phyloP scores from a whole-genome alignment of 2,329 filamentous ascomycete species.

The Colletotrichum sp. region DNA sequence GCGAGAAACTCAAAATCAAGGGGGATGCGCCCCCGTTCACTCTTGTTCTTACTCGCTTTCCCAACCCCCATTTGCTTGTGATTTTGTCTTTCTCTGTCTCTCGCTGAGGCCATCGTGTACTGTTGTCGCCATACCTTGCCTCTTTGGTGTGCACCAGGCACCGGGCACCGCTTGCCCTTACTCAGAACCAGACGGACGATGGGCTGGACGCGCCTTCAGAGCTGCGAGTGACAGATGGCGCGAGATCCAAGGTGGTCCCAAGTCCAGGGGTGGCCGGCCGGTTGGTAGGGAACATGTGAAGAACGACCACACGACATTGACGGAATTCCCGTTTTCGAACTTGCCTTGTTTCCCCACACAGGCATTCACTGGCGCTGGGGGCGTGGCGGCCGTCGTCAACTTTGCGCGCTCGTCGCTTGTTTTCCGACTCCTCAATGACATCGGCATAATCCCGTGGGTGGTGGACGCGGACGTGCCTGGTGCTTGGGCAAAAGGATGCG shows the following conservation, averaged over 20 bases:
- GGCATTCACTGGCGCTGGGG: background rate
- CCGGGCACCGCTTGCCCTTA: background rate
- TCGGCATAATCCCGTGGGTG: slow-evolving; percentile 4
- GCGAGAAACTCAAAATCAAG: slow-evolving; percentile 3
- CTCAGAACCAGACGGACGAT: background rate
- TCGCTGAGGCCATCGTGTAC: background rate
- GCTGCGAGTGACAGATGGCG: background rate
- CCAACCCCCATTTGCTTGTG: slow-evolving; percentile 11
- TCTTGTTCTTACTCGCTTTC: background rate
- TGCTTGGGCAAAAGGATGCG: background rate
- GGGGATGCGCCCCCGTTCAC: background rate
- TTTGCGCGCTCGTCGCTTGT: background rate
- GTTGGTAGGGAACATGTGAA: slow-evolving; percentile 16
- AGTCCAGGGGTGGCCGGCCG: background rate
- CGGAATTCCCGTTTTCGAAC: slow-evolving; percentile 4
- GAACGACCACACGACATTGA: slow-evolving; percentile 2
- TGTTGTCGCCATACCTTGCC: background rate
- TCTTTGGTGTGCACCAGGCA: background rate
- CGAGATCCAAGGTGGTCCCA: background rate
- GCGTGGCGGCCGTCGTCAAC: background rate
- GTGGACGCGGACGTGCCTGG: background rate
- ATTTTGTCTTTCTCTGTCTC: background rate
- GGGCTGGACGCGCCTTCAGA: background rate
- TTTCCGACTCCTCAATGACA: background rate
- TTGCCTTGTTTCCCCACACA: background rate